A percentile compares a stretch with the other conserved stretches of the same genome.
Evolutionary conservation across 164 flowering plant genomes (phyloP).

Genomic region (Annona cherimola): DNA sequence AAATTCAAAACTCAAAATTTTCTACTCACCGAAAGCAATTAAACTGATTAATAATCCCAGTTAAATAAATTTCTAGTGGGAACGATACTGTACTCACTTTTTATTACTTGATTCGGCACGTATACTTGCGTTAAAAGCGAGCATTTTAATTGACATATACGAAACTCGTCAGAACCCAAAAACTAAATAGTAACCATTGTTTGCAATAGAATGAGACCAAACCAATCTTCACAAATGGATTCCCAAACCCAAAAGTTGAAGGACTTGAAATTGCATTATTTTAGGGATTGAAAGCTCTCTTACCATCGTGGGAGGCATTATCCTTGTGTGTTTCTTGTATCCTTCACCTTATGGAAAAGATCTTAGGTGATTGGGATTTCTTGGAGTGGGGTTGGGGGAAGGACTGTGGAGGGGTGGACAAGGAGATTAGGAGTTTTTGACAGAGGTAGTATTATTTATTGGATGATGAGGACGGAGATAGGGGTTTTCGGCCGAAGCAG

Average conservation of each 20-base stretch:
- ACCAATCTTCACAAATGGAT: slow-evolving; percentile 27
- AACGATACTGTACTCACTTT: too few relatives aligned
- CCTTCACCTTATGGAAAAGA: slow-evolving; percentile 5
- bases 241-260: slow-evolving; percentile 2
- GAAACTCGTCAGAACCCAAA: too few relatives aligned
- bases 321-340: background rate
- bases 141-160: too few relatives aligned
- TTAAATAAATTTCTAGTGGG: too few relatives aligned
- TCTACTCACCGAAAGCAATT: too few relatives aligned
- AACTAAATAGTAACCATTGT: slow-evolving; percentile 52
- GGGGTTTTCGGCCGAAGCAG: slow-evolving; percentile 5
- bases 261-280: background rate
- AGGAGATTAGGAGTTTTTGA: slow-evolving; percentile 57
- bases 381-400: slow-evolving; percentile 9
- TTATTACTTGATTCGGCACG: too few relatives aligned
- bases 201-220: slow-evolving; percentile 55
- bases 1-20: too few relatives aligned
- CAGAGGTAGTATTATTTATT: slow-evolving; percentile 43
- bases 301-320: background rate
- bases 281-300: background rate
- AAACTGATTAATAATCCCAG: too few relatives aligned
- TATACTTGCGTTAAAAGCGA: too few relatives aligned
- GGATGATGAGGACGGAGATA: slow-evolving; percentile 5
- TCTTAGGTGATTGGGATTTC: background rate
- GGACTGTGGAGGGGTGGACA: slow-evolving; percentile 14